phyloP scores from a whole-genome alignment of 768 basidiomycete genomes.

The Phylloporus sp. region DNA sequence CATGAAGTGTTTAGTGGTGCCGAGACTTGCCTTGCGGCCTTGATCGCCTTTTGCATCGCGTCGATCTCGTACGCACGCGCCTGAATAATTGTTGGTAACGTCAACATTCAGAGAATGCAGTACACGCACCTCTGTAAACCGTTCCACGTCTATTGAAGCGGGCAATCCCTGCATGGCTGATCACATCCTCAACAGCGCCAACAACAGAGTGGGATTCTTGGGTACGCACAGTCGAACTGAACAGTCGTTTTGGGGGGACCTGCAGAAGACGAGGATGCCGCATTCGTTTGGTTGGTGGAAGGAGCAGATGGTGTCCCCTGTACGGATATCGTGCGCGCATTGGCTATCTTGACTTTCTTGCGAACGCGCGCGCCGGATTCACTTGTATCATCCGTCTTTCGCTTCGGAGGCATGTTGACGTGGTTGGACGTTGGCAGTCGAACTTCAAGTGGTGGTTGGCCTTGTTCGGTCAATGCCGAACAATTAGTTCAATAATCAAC shows the following conservation, averaged over 20 bases:
- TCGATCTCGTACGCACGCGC: conserved; percentile 85
- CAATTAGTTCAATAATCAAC: no score
- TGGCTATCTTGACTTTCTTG: conserved; percentile 65
- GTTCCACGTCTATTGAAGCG: conserved; percentile 78
- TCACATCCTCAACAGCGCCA: not conserved
- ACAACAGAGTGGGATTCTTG: not conserved
- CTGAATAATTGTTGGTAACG: conserved; percentile 36
- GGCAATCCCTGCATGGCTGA: conserved; percentile 63
- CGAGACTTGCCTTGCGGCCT: conserved; percentile 57
- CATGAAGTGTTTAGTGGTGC: rapidly evolving
- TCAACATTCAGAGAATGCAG: not conserved
- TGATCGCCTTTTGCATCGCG: conserved; percentile 87
- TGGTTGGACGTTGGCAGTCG: no score
- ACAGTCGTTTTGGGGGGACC: conserved; percentile 40
- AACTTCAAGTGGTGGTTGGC: no score
- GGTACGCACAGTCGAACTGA: conserved; percentile 40
- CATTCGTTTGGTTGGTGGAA: conserved; percentile 20
- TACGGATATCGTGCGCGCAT: conserved; percentile 65
- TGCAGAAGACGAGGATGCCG: conserved; percentile 24
- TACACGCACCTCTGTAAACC: conserved; percentile 69
- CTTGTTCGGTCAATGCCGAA: no score
- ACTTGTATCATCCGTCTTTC: conserved; percentile 31
- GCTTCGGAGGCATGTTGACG: conserved; percentile 40
- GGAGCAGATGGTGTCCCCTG: conserved; percentile 35
- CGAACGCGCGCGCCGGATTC: conserved; percentile 44